These are phyloP conservation scores for Eucalyptus melliodora DNA, from an alignment of 345 rosid genomes.

Conservation along the genomic window DNA sequence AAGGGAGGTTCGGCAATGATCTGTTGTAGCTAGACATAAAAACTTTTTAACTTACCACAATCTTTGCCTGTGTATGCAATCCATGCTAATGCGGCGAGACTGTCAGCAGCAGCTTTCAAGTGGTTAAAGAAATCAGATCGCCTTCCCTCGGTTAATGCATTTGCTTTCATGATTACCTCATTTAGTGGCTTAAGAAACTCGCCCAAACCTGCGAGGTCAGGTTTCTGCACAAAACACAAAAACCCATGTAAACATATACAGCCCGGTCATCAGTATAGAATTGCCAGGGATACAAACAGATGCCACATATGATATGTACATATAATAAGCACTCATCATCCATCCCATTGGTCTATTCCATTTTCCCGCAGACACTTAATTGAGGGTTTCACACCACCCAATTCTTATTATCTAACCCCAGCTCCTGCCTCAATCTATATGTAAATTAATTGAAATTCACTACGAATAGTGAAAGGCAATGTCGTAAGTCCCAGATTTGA, in stretches of 20 bases:
- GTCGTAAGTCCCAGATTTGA: neutral
- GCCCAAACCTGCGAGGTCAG: constrained; percentile 54
- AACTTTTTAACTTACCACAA: constrained; percentile 45
- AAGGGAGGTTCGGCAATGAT: neutral
- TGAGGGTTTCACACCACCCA: neutral
- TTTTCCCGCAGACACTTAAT: neutral
- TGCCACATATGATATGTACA: neutral
- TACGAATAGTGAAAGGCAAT: neutral
- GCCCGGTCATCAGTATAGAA: neutral
- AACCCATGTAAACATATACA: neutral
- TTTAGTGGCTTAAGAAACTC: constrained; percentile 82
- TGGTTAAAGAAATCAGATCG: constrained; percentile 89
- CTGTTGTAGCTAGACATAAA: neutral
- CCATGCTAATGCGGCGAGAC: constrained; percentile 88
- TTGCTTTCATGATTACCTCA: constrained; percentile 67
- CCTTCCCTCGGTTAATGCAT: constrained; percentile 68
- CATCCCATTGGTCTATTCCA: neutral
- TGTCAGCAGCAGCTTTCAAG: constrained; percentile 67
- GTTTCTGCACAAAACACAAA: constrained; percentile 33
- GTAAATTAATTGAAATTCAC: neutral
- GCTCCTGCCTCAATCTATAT: neutral
- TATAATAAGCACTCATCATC: neutral
- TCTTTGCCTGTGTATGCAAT: constrained; percentile 88
- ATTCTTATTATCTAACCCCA: neutral
- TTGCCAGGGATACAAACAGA: neutral